phyloP scores from a whole-genome alignment of 306 rosid species.

The Glycyrrhiza uralensis region DNA sequence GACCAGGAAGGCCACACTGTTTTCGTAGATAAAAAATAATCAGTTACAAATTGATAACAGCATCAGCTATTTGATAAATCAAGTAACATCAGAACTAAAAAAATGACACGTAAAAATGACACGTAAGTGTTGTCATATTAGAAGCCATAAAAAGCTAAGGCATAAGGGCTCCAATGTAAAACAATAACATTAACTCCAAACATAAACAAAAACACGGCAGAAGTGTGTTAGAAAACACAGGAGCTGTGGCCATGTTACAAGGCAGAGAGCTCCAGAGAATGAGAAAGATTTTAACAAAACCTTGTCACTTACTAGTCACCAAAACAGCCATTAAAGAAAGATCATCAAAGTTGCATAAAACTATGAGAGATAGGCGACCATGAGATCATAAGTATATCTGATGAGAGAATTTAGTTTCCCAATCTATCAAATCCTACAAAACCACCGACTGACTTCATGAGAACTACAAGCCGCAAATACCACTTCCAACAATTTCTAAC shows the following conservation, averaged over 20 bases:
- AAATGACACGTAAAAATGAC: neutral
- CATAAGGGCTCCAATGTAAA: neutral
- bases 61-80: conserved; percentile 4
- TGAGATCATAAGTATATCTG: neutral
- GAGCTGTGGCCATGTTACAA: neutral
- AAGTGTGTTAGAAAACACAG: neutral
- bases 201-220: neutral
- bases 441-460: conserved; percentile 4
- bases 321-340: neutral
- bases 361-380: neutral
- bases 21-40: neutral
- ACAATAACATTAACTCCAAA: neutral
- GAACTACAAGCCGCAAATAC: neutral
- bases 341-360: neutral
- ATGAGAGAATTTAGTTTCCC: neutral
- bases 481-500: neutral
- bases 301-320: conserved; percentile 10
- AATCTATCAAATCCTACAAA: conserved; percentile 11
- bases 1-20: neutral
- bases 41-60: conserved; percentile 1
- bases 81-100: neutral
- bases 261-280: neutral
- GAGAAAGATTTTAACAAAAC: neutral
- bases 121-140: neutral
- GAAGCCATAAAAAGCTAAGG: neutral